Base-by-base conservation (phyloP, 164 flowering plant genomes). In the Echeveria elegans region DNA sequence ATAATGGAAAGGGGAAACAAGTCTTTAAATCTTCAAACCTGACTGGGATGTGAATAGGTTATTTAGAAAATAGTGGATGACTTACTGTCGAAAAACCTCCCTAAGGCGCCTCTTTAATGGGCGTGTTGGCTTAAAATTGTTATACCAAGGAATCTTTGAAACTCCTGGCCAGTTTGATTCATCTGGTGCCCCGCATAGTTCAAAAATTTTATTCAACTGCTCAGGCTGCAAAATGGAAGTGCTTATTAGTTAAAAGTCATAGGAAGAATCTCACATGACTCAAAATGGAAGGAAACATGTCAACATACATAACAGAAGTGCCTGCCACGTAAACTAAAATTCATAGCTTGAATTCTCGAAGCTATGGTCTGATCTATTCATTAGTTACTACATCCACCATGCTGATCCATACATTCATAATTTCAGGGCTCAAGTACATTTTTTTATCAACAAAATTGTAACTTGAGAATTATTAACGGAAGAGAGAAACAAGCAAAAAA, bases 91-190 rank as follows among this genome's bases (percentile, higher is more conserved):
- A 72, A 85, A 90, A 70, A 79, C 78, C 65, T 90, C 96, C 72
- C 87, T 82, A 32, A 90, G 71, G 48, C 96, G 87, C 64, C 90
- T 81, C 81, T 82, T 88, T 85, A 86, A 75, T 67, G 88, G 84
- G 72, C 89, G 77, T 18, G 86, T 37, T 68, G 94, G 94, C 72
- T 85, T 90, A 63, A 88, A 88, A 72, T 86, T 82, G 75, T 81
- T 82, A 69, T 88, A 90, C 88, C 87, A 84, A 58, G 90, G 88
- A 59, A 82, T 82, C 82, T 86, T 88, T 61, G 96, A 77, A 65
- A 88, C 94, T 36, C 94, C 94, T 24, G 96, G 92, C 94, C 96
- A 90, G 66, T 78, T 88, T 61, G 53, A 37, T 70, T 90, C 96
- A 68, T 90, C 94, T n/a, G 94, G 89, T 38, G 87, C 76, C 72